These are phyloP conservation scores for Auriscalpium orientale DNA, from an alignment of 768 basidiomycete genomes.

Conservation along the genomic window DNA sequence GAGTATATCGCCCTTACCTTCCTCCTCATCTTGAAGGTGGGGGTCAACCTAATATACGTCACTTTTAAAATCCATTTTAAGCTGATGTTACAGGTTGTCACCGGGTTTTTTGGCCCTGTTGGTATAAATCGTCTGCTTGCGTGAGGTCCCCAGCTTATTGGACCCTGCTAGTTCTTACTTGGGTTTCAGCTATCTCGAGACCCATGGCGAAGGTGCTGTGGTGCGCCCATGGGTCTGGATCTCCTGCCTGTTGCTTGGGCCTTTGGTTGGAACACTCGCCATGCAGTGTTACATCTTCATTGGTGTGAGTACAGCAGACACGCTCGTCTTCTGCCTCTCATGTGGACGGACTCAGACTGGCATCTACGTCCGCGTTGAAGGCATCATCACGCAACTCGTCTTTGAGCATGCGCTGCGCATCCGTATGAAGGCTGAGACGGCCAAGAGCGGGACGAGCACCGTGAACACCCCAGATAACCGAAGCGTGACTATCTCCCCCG, in stretches of 20 bases:
- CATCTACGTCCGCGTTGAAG: constrained; percentile 34
- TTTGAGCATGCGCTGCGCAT: constrained; percentile 51
- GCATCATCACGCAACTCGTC: constrained; percentile 44
- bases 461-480: neutral
- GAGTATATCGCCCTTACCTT: constrained; percentile 8
- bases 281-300: constrained; percentile 49
- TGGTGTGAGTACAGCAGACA: constrained; percentile 10
- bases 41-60: no score
- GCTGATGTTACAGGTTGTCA: constrained; percentile 15
- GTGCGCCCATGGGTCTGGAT: constrained; percentile 71
- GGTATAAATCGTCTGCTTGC: constrained; percentile 25
- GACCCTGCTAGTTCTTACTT: neutral
- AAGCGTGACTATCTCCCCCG: neutral
- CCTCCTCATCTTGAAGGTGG: neutral
- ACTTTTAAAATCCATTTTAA: no score
- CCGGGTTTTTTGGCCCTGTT: constrained; percentile 22
- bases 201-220: constrained; percentile 35
- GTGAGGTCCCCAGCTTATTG: constrained; percentile 11
- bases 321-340: no score
- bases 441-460: neutral
- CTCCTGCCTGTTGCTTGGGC: constrained; percentile 39
- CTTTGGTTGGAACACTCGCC: constrained; percentile 32
- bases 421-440: constrained; percentile 37
- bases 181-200: constrained; percentile 49
- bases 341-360: constrained; percentile 19